Base-by-base conservation (phyloP, 495 filamentous ascomycete genomes). In the Xylaria sp. region DNA sequence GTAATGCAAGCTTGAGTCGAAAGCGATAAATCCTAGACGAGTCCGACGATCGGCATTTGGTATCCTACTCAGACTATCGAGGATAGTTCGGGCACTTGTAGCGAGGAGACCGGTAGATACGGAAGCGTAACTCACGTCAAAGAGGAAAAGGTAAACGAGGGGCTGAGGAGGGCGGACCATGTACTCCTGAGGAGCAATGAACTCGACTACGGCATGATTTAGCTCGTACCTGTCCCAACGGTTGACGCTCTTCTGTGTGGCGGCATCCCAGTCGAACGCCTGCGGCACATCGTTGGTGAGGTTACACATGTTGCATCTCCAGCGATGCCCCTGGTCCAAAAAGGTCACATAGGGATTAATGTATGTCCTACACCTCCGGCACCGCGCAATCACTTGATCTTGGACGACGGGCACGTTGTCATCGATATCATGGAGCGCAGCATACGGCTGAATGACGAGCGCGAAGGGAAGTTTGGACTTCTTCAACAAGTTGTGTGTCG, bases 251-350 rank as follows among this genome's bases (percentile, higher is more conserved):
- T 95, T 94, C 80, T 98, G 95, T 61, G 93, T 83, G 17, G 93
- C 90, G 46, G 92, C 89, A 82, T 99, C 97, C 96, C 96, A 99
- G 80, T 99, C 96, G 72, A 98, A 99, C 6, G 94, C 95, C 82
- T 98, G 97, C 11, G 96, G 96, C 19, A 99, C 97, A 76, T 99
- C 96, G 78, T 98, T 99, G 67, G 95, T 98, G 68, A 99, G 85
- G 80, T 97, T 98, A 78, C 96, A 99, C 95, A 99, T 98, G 82
- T 99, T 99, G 82, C 96, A 99, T 68, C 95, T 90, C 96, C 96
- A 98, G 77, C 96, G 89, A 83, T 99, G 96, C 24, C 95, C 95
- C 80, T 98, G 93, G 71, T 99, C 96, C 52, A 99, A 83, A 85
- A 99, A 99, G 63, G 92, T 93, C 55, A 95, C 96, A 69, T 95